Base-by-base conservation (phyloP, 495 filamentous ascomycete species). In the Cladorrhinum samala region DNA sequence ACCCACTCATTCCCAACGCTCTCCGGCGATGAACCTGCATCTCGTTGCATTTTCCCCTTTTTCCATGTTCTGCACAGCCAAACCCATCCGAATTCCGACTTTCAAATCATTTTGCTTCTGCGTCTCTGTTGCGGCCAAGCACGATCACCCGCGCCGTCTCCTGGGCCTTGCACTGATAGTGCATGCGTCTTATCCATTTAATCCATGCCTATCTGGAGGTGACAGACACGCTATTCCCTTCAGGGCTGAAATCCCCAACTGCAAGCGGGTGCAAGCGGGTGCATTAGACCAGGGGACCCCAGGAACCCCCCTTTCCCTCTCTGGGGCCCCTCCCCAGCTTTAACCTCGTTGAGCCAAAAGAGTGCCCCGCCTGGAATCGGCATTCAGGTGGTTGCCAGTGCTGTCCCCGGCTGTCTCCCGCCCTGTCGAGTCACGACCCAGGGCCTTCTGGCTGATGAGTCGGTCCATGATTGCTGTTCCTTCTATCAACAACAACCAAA, bases 281-380 rank as follows among this genome's bases (percentile, higher is more conserved):
- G 46, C 53, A 48, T 36, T 16, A 41, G 18, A 17, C 39, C 37
- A 33, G 19, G 23, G 8, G 24, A 27, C 50, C 47, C 43, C 56
- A 53, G 50, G 50, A 23, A 49, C 52, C 19, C 43, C 40, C 18
- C 49, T 43, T 48, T 33, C 50, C 56, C 1, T 46, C 36, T n/a
- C n/a, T 54, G 48, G 17, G 38, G 48, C 19, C 23, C 43, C 33
- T 30, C 25, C 27, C 21, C 33, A 19, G 17, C 53, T 50, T 27
- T 49, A 42, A 49, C 7, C 14, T 14, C 30, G n/a, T n/a, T 37
- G 36, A 30, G 48, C 46, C 47, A 11, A 2, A 2, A 30, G 3
- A n/a, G n/a, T n/a, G n/a, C n/a, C 54, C 50, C 50, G 40, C 44
- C 55, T 54, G 21, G 23, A 50, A 51, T 20, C 56, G 52, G 47